A percentile compares a stretch with the other conserved stretches of the same genome.
Evolutionary conservation across 345 rosid species (phyloP).

Genomic region (Euclidium syriacum): DNA sequence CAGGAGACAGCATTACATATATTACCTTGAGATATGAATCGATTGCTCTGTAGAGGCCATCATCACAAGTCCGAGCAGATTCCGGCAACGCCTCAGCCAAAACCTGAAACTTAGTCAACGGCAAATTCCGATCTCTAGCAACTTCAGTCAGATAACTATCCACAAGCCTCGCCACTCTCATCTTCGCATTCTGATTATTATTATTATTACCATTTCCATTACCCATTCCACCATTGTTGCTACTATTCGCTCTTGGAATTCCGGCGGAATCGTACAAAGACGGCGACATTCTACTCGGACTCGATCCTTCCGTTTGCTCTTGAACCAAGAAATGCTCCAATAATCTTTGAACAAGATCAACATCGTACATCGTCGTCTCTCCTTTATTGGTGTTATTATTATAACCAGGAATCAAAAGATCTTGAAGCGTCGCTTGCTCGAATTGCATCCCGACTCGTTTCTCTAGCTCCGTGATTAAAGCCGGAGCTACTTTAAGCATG

Average conservation of each 20-base stretch:
- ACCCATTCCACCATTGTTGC: constrained; percentile 33
- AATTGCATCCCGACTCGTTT: constrained; percentile 96
- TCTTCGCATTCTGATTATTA: constrained; percentile 66
- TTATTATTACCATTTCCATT: too few species aligned
- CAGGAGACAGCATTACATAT: too few species aligned
- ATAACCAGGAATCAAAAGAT: constrained; percentile 72
- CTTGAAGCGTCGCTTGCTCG: constrained; percentile 83
- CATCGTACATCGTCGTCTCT: constrained; percentile 78
- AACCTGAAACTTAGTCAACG: constrained; percentile 84
- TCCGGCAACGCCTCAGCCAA: constrained; percentile 96
- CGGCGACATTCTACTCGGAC: constrained; percentile 60
- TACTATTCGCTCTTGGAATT: constrained; percentile 46
- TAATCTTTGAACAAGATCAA: constrained; percentile 89
- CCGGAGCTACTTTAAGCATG: constrained; percentile 87
- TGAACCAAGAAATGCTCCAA: constrained; percentile 92
- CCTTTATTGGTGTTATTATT: constrained; percentile 51
- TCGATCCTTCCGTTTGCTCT: constrained; percentile 77
- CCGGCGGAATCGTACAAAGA: constrained; percentile 38
- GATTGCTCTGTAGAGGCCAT: constrained; percentile 93
- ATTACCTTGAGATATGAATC: constrained; percentile 95
- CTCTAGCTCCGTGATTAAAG: constrained; percentile 83
- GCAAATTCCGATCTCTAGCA: constrained; percentile 84
- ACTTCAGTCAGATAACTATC: constrained; percentile 97
- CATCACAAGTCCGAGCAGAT: constrained; percentile 92
- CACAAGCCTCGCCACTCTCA: constrained; percentile 96